Evolutionary conservation across 345 rosid genomes (phyloP).

Genomic region (Populus tremula): DNA sequence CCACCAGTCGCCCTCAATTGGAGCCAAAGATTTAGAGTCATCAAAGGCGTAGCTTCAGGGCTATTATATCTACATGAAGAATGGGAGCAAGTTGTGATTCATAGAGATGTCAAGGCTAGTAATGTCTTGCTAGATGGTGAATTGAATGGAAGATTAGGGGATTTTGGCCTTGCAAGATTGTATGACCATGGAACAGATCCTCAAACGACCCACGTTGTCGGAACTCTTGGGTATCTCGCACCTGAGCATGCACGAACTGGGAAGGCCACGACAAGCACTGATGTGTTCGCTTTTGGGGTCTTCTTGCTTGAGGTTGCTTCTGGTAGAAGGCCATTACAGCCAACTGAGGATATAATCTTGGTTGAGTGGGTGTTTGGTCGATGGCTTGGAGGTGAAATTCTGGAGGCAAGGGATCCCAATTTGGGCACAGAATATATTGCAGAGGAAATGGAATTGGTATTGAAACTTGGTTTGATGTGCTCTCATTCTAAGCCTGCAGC

Average conservation of each 20-base stretch:
- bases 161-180: constrained; percentile 62
- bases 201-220: constrained; percentile 52
- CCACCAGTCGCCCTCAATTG: constrained; percentile 46
- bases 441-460: constrained; percentile 49
- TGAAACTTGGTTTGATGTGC: constrained; percentile 60
- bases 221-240: constrained; percentile 63
- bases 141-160: constrained; percentile 51
- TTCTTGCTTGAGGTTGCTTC: constrained; percentile 59
- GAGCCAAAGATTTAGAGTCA: constrained; percentile 47
- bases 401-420: constrained; percentile 25
- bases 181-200: constrained; percentile 60
- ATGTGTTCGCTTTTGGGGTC: constrained; percentile 60
- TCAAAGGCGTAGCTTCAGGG: constrained; percentile 57
- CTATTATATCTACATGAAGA: constrained; percentile 59
- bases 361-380: constrained; percentile 20
- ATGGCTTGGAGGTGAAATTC: constrained; percentile 18
- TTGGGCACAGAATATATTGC: constrained; percentile 33
- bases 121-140: constrained; percentile 58
- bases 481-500: constrained; percentile 41
- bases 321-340: constrained; percentile 48
- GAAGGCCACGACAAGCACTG: constrained; percentile 45
- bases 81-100: constrained; percentile 67
- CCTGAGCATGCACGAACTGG: constrained; percentile 58
- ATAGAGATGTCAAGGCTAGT: constrained; percentile 63
- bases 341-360: constrained; percentile 17